Percentiles rank a stretch among this genome's conserved stretches.
Evolutionary conservation across 805 yeast genomes (phyloP).

Genomic region (Torulaspora indica): DNA sequence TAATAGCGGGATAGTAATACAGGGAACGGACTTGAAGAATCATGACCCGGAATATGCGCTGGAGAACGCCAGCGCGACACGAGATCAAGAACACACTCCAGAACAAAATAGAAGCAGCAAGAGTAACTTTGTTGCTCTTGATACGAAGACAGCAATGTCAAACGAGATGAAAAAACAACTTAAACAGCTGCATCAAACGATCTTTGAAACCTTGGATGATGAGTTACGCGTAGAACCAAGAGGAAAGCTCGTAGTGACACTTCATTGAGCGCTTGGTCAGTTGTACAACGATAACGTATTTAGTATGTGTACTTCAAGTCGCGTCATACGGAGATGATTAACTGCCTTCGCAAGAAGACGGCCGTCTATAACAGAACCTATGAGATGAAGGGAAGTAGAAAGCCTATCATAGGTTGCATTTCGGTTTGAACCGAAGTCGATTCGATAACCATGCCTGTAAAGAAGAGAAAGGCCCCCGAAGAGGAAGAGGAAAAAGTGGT

Average conservation of each 20-base stretch:
- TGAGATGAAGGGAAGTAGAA: background rate
- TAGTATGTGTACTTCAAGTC: background rate
- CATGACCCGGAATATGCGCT: background rate
- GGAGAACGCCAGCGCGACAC: conserved; percentile 29
- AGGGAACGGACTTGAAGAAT: conserved; percentile 19
- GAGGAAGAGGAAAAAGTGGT: conserved; percentile 13
- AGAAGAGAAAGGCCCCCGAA: conserved; percentile 21
- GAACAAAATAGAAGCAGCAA: conserved; percentile 36
- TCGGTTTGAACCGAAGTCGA: background rate
- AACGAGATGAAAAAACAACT: conserved; percentile 10
- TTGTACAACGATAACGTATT: too few species aligned
- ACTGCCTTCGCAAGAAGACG: too few species aligned
- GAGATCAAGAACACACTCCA: conserved; percentile 16
- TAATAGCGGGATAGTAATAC: conserved; percentile 34
- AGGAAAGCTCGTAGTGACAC: conserved; percentile 20
- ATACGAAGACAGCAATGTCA: conserved; percentile 14
- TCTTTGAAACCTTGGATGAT: conserved; percentile 17
- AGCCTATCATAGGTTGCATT: background rate
- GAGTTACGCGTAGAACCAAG: conserved; percentile 18
- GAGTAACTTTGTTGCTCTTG: conserved; percentile 11
- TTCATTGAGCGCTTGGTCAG: conserved; percentile 2
- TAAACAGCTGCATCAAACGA: conserved; percentile 12
- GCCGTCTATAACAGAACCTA: background rate
- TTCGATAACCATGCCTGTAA: background rate
- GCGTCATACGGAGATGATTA: background rate